A percentile compares a stretch with the other conserved stretches of the same genome.
These are phyloP conservation scores for Penicillium daleae DNA, from an alignment of 495 filamentous ascomycete species.

Conservation along the genomic window DNA sequence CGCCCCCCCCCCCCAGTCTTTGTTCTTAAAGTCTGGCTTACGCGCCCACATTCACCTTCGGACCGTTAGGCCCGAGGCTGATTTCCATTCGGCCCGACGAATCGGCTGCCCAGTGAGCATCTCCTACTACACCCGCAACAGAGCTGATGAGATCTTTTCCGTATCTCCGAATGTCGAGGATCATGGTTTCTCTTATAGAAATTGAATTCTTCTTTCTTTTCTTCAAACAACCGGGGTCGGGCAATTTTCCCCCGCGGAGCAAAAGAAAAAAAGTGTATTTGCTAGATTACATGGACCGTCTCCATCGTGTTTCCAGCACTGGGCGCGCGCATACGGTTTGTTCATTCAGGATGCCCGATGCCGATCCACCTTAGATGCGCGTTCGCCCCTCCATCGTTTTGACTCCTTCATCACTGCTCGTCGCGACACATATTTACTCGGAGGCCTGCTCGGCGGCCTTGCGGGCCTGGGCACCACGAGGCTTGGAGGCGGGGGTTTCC, in stretches of 20 bases:
- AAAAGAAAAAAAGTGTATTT: conserved; percentile 22
- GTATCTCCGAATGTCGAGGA: background rate
- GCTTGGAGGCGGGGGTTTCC: conserved; percentile 71
- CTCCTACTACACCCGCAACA: conserved; percentile 20
- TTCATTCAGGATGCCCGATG: conserved; percentile 2
- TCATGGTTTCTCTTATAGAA: conserved; percentile 3
- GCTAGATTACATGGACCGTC: conserved; percentile 44
- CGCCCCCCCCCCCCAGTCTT: background rate
- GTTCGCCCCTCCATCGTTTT: conserved; percentile 12
- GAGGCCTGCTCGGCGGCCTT: conserved; percentile 67
- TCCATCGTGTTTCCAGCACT: conserved; percentile 32
- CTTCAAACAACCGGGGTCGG: conserved; percentile 8
- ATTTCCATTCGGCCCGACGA: conserved; percentile 15
- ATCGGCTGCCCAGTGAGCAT: background rate
- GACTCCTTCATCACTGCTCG: conserved; percentile 14
- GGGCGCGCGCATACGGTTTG: conserved; percentile 20
- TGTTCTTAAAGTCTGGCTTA: background rate
- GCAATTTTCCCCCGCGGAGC: background rate
- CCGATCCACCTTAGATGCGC: conserved; percentile 13
- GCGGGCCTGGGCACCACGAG: conserved; percentile 79
- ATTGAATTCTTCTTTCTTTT: conserved; percentile 21
- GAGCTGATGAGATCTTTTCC: background rate
- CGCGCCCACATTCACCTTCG: background rate
- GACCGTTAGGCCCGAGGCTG: conserved; percentile 13
- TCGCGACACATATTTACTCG: conserved; percentile 40